Percentiles rank a stretch among this genome's conserved stretches.
Conservation (phyloP, 2,329 filamentous ascomycete genomes). For the Rutstroemia sp. region DNA sequence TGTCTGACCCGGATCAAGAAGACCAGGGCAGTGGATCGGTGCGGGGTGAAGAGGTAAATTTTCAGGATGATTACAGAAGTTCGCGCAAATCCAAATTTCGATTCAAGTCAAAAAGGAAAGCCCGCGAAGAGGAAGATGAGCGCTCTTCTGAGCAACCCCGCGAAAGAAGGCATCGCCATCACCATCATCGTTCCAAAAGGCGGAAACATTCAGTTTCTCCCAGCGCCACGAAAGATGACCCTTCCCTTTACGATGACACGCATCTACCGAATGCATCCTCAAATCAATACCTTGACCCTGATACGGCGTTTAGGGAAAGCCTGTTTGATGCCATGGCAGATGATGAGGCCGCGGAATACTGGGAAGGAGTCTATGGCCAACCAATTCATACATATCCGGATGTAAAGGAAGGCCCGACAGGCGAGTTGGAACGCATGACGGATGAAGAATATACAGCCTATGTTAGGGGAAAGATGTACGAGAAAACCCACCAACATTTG, state of each 20-base stretch:
- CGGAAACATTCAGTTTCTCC: constrained; percentile 16
- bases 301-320: constrained; percentile 80
- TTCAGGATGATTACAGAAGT: constrained; percentile 7
- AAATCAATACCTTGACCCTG: constrained; percentile 47
- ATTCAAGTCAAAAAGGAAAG: constrained; percentile 26
- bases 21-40: neutral
- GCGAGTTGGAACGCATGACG: constrained; percentile 72
- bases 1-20: neutral
- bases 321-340: constrained; percentile 96
- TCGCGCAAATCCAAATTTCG: constrained; percentile 22
- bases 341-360: constrained; percentile 91
- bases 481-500: constrained; percentile 81
- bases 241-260: constrained; percentile 33
- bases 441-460: constrained; percentile 88
- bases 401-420: constrained; percentile 36
- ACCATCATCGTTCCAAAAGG: constrained; percentile 24
- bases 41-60: neutral
- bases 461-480: constrained; percentile 89
- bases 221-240: constrained; percentile 25
- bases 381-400: constrained; percentile 74
- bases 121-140: constrained; percentile 9
- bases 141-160: constrained; percentile 10
- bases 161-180: constrained; percentile 16
- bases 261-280: constrained; percentile 32
- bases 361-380: constrained; percentile 94